These are phyloP conservation scores for Fusarium denticulatum DNA, from an alignment of 2,329 filamentous ascomycete species.

Conservation along the genomic window DNA sequence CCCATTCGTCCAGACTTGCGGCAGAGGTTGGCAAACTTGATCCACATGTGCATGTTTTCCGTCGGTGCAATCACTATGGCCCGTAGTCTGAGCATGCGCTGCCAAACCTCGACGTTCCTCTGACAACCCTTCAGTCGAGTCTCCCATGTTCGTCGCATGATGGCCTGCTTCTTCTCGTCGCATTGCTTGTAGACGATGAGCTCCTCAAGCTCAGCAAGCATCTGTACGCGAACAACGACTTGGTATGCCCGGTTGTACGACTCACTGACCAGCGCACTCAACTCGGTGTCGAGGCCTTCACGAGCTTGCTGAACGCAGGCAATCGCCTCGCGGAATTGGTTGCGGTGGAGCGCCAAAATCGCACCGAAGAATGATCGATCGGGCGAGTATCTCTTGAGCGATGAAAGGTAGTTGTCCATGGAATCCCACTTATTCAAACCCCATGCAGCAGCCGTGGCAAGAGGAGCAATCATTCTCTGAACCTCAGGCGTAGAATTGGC, in stretches of 20 bases:
- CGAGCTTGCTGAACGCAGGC: conserved; percentile 89
- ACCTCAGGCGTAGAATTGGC: conserved; percentile 87
- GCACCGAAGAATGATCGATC: conserved; percentile 98
- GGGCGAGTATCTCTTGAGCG: conserved; percentile 92
- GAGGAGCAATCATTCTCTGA: conserved; percentile 87
- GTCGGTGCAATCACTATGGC: conserved; percentile 89
- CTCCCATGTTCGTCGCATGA: conserved; percentile 95
- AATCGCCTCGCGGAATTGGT: conserved; percentile 93
- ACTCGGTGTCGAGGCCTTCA: conserved; percentile 92
- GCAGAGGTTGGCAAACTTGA: conserved; percentile 98
- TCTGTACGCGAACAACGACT: conserved; percentile 97
- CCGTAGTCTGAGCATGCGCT: conserved; percentile 94
- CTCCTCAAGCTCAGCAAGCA: conserved; percentile 98
- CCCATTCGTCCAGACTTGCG: conserved; percentile 95
- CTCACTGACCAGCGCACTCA: conserved; percentile 96
- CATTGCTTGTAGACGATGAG: conserved; percentile 98
- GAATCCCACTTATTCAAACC: conserved; percentile 95
- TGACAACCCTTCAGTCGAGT: conserved; percentile 94
- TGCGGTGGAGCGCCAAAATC: conserved; percentile 92
- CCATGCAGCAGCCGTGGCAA: conserved; percentile 97
- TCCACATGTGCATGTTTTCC: conserved; percentile 99
- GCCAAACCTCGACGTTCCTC: conserved; percentile 97
- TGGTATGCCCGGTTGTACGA: conserved; percentile 98
- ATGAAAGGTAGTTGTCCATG: conserved; percentile 96
- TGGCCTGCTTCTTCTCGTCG: conserved; percentile 86